Evolutionary conservation across 345 rosid genomes (phyloP), one percentile per base, ranked within the genome.

Genomic region (Bretschneidera sinensis): DNA sequence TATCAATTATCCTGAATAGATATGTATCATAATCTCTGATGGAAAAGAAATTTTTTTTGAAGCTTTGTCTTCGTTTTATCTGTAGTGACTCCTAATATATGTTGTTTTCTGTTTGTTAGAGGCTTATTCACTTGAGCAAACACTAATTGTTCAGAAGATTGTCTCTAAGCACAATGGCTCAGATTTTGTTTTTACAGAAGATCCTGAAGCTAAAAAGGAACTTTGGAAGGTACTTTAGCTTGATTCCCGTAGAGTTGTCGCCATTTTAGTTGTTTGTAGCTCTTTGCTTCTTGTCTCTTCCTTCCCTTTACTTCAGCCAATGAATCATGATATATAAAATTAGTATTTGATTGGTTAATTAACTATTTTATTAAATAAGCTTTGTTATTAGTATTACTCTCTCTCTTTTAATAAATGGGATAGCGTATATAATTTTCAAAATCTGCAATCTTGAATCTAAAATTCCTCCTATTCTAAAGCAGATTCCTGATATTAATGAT

Each of bases 101-200:
- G 24, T 48, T 57, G 24, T 59, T 72, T 33, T 21, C 24, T 74
- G 55, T 75, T 52, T 35, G 13, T 47, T 65, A 87, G 98, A 87
- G 85, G 91, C 94, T 53, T 89, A 87, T 67, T 77, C 94, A 53
- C 88, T 74, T 25, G 96, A 92, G 74, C 96, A 92, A 71, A 84
- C 97, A 9, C 75, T 43, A 43, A 83, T 87, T 47, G 94, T 89
- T 69, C 97, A 85, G 87, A 80, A 83, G 79, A 87, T 92, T 75
- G 88, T 74, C 69, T 77, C 85, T 25, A 78, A 83, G 75, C 89
- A 89, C 79, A 87, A 73, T 65, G 94, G 97, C 59, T 76, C 97
- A 21, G 89, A 87, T 70, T 92, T 92, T 79, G 76, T 84, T 62
- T 89, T 87, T 54, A 92, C 94, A 6, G 91, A 87, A 81, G 86